These are phyloP conservation scores for Chernovozyma sophiae-reginae DNA, from an alignment of 1,139 yeast species.

Conservation along the genomic window DNA sequence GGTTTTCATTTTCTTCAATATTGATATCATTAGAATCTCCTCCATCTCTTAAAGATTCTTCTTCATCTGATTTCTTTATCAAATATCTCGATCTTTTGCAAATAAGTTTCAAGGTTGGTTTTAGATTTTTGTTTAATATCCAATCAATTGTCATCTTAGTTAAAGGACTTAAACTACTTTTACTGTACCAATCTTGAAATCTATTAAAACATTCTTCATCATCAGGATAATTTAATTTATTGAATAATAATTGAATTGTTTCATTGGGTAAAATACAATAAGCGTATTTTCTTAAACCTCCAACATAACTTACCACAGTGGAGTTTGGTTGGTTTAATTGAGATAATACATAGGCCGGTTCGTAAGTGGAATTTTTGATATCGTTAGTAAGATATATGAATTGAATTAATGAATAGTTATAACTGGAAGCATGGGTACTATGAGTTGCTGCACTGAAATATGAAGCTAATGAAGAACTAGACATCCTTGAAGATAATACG, in stretches of 20 bases:
- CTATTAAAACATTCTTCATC: constrained; percentile 21
- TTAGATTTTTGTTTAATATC: constrained; percentile 43
- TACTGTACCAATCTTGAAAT: constrained; percentile 22
- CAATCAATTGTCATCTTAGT: constrained; percentile 52
- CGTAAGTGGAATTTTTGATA: constrained; percentile 12
- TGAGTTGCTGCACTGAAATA: constrained; percentile 12
- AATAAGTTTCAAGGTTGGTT: constrained; percentile 44
- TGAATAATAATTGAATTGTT: constrained; percentile 22
- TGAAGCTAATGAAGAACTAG: constrained; percentile 14
- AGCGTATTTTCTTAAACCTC: constrained; percentile 40
- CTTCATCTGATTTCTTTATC: constrained; percentile 19
- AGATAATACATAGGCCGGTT: constrained; percentile 34
- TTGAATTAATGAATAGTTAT: constrained; percentile 9
- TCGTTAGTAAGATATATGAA: constrained; percentile 21
- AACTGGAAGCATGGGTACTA: not conserved
- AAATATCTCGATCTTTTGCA: constrained; percentile 46
- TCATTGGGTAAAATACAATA: constrained; percentile 39
- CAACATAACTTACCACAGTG: constrained; percentile 33
- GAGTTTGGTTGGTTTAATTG: constrained; percentile 24
- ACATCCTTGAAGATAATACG: not conserved
- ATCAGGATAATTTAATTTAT: constrained; percentile 26
- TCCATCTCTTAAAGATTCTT: not conserved
- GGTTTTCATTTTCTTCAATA: not conserved
- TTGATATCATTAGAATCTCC: not conserved
- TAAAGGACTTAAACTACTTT: constrained; percentile 27